Conservation (phyloP, 2,329 filamentous ascomycete species). For the Mycosphaerella sp. region DNA sequence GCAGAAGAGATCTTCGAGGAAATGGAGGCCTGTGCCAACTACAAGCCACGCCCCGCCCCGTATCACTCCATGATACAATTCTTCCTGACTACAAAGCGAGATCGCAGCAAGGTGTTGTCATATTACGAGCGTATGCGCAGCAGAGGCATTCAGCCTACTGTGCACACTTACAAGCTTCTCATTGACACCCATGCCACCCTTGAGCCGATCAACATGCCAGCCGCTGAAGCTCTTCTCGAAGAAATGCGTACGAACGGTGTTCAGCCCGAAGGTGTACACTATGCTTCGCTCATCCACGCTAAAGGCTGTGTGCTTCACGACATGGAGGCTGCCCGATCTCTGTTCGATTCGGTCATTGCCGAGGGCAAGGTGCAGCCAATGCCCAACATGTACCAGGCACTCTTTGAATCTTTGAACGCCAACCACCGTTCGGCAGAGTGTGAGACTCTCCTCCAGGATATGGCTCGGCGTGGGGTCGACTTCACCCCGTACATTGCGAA, state of each 20-base stretch:
- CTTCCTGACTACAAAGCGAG: constrained; percentile 94
- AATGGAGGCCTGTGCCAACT: constrained; percentile 98
- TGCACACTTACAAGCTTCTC: constrained; percentile 95
- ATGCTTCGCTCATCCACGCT: constrained; percentile 90
- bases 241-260: constrained; percentile 69
- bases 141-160: constrained; percentile 80
- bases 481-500: constrained; percentile 98
- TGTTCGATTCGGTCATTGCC: constrained; percentile 74
- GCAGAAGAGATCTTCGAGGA: constrained; percentile 97
- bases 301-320: constrained; percentile 92
- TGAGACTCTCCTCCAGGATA: constrained; percentile 66
- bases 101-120: constrained; percentile 83
- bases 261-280: constrained; percentile 85
- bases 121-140: constrained; percentile 95
- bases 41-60: constrained; percentile 92
- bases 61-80: constrained; percentile 99
- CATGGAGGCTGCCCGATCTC: constrained; percentile 69
- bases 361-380: constrained; percentile 63
- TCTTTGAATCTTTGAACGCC: constrained; percentile 96
- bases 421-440: constrained; percentile 72
- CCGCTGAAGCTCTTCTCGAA: constrained; percentile 75
- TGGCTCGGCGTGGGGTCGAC: constrained; percentile 67
- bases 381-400: constrained; percentile 85
- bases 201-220: constrained; percentile 81
- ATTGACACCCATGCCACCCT: constrained; percentile 93